Percentiles rank a stretch among this genome's conserved stretches.
These are phyloP conservation scores for Nicotiana attenuata DNA, from an alignment of 257 asterid species.

Conservation along the genomic window DNA sequence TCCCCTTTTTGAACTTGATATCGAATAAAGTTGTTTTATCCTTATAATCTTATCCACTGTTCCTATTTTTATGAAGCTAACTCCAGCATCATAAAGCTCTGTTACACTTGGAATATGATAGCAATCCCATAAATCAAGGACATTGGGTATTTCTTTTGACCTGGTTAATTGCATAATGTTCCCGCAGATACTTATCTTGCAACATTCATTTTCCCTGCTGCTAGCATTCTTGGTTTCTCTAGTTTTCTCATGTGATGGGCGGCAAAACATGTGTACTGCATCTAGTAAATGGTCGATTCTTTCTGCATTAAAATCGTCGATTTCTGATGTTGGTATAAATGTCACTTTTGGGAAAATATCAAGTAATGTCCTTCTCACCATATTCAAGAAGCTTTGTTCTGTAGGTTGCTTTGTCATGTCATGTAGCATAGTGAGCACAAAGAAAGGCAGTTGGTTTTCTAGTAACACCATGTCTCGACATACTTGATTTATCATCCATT, in stretches of 20 bases:
- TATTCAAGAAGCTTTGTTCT: not conserved
- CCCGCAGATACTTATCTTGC: not conserved
- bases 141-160: not conserved
- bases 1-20: constrained; percentile 9
- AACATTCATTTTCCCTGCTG: not conserved
- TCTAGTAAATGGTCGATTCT: constrained; percentile 13
- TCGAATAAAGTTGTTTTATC: constrained; percentile 11
- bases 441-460: constrained; percentile 8
- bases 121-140: not conserved
- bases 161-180: not conserved
- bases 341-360: constrained; percentile 4
- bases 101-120: constrained; percentile 6
- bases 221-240: not conserved
- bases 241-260: not conserved
- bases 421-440: not conserved
- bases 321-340: not conserved
- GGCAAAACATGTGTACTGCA: constrained; percentile 11
- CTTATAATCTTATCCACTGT: not conserved
- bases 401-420: not conserved
- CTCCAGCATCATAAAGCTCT: constrained; percentile 18
- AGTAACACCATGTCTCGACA: constrained; percentile 17
- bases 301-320: not conserved
- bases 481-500: not conserved
- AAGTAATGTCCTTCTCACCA: not conserved
- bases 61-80: constrained; percentile 10